A percentile compares a stretch with the other conserved stretches of the same genome.
Conservation (phyloP, 1,284 basidiomycete species). For the Caloboletus firmus region DNA sequence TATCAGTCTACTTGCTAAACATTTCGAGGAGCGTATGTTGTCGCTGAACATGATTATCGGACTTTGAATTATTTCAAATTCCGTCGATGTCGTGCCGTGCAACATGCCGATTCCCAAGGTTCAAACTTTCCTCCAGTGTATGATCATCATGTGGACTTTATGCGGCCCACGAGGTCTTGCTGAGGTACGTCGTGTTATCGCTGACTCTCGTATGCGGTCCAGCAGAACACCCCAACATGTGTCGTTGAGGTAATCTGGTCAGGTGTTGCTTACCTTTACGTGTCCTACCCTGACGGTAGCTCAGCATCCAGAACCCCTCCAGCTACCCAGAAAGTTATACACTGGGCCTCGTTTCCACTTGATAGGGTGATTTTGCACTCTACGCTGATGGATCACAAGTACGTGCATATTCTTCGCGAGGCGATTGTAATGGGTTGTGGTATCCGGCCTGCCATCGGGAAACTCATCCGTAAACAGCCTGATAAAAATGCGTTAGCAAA, state of each 20-base stretch:
- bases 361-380: not conserved
- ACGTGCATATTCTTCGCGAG: not conserved
- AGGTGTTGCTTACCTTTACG: not conserved
- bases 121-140: not conserved
- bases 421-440: not conserved
- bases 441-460: not conserved
- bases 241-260: not conserved
- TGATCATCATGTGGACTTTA: conserved; percentile 5
- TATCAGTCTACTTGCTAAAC: too few species aligned
- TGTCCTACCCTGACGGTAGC: not conserved
- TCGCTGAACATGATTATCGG: too few species aligned
- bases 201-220: not conserved
- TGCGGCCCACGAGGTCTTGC: not conserved
- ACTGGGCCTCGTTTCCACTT: not conserved
- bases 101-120: not conserved
- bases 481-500: not conserved
- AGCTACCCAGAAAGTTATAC: not conserved
- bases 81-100: not conserved
- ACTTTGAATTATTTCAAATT: not conserved
- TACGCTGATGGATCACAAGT: too few species aligned
- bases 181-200: not conserved
- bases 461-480: not conserved
- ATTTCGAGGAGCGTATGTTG: too few species aligned
- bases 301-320: not conserved
- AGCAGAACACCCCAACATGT: not conserved